Conservation (phyloP, 1,284 basidiomycete species). For the Trichosporon ovoides region DNA sequence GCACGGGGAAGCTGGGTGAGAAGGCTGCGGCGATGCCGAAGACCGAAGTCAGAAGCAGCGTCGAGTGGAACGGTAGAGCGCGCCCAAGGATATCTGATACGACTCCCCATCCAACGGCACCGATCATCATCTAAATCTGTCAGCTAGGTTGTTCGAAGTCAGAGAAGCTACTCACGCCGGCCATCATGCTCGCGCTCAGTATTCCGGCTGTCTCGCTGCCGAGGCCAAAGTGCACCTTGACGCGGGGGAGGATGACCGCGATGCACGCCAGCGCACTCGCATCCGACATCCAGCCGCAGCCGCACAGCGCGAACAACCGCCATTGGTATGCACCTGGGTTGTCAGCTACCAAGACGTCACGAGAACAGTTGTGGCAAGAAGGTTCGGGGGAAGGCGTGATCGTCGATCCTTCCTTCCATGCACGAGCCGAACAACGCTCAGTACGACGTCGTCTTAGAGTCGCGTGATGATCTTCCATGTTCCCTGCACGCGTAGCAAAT, state of each 20-base stretch:
- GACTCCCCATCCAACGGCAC: conserved; percentile 85
- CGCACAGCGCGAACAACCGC: conserved; percentile 56
- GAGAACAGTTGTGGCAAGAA: no score
- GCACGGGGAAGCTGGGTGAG: conserved; percentile 61
- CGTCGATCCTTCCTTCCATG: no score
- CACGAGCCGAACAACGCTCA: no score
- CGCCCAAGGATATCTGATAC: conserved; percentile 84
- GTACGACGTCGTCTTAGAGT: no score
- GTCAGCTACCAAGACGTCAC: neutral
- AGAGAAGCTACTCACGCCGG: conserved; percentile 54
- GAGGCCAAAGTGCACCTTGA: conserved; percentile 75
- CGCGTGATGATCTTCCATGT: no score
- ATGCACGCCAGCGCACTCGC: conserved; percentile 46
- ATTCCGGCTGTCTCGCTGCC: conserved; percentile 36
- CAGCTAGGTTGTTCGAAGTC: no score
- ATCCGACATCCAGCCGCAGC: conserved; percentile 64
- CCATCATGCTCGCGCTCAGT: conserved; percentile 39
- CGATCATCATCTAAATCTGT: conserved; percentile 81
- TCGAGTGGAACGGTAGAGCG: conserved; percentile 83
- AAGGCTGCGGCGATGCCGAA: conserved; percentile 82
- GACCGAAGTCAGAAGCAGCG: conserved; percentile 79
- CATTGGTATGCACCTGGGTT: conserved; percentile 31
- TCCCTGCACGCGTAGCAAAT: no score
- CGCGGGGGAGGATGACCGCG: conserved; percentile 85
- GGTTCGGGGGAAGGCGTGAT: no score